These are phyloP conservation scores for Bromus sterilis DNA, from an alignment of 176 grass and related monocot genomes.

Conservation along the genomic window DNA sequence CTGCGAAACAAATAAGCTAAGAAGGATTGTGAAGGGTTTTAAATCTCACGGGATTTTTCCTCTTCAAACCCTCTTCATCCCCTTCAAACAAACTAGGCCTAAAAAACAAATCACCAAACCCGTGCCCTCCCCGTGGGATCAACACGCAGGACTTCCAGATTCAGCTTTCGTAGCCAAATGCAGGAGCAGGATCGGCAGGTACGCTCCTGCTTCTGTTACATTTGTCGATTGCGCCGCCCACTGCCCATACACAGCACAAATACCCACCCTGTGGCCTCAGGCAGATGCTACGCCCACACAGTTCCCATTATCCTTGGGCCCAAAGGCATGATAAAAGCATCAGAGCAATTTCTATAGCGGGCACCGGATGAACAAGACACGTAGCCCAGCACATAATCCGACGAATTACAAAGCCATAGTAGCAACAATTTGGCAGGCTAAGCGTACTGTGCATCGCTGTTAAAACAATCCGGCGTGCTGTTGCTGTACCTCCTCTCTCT, in stretches of 20 bases:
- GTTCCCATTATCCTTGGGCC: neutral
- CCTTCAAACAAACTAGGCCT: no score
- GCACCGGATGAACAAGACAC: neutral
- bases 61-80: no score
- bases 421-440: neutral
- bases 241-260: neutral
- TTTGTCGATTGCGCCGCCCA: neutral
- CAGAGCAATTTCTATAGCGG: neutral
- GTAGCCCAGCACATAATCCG: neutral
- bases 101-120: neutral
- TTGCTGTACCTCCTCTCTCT: neutral
- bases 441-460: neutral
- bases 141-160: neutral
- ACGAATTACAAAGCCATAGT: neutral
- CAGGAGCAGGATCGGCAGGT: neutral
- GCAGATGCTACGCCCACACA: constrained; percentile 14
- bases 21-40: no score
- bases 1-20: no score
- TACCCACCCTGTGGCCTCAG: neutral
- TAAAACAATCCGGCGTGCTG: neutral
- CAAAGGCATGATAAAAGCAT: neutral
- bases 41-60: no score
- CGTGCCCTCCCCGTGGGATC: neutral
- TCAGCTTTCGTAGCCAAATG: neutral
- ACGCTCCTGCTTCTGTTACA: neutral